Base-by-base conservation (phyloP, 2,329 filamentous ascomycete genomes). In the Pestalotiopsis sp. region DNA sequence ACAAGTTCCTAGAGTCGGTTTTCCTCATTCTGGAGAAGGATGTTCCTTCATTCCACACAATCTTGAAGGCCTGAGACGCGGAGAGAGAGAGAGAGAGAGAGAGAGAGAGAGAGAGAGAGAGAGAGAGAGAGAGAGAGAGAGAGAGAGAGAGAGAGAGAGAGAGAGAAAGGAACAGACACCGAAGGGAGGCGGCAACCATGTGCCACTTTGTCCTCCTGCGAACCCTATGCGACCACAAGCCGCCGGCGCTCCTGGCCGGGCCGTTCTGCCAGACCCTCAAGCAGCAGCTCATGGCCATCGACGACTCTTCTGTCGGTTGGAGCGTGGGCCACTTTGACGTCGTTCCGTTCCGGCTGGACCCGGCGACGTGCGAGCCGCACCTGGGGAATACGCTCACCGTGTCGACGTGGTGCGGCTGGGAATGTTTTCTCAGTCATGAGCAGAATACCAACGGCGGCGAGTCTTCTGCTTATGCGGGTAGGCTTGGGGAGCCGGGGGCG, bases 351-450 rank as follows among this genome's bases (percentile, higher is more conserved):
- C 59, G 36, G 62, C 38, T 56, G 38, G 62, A 38, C 27, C 64
- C 52, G n/a, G 23, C 41, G 45, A 66, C 65, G 3, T 67, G 65
- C 27, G 65, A 67, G 31, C 65, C 65, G 1, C 58, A 59, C 13
- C 17, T 56, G 14, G 23, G 14, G 0, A 67, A 67, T 12, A 67
- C 65, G n/a, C 9, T 39, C 17, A 45, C 20, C 7, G 65, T 67
- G 3, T 41, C 4, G 27, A 59, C 38, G 17, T 67, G 65, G 65
- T 67, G 65, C 25, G 65, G 65, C 31, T 67, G 65, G 65, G 65
- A 67, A 38, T 67, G 65, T 17, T 31, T 56, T 2, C 39, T 61
- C 17, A 61, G 23, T 13, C 39, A 41, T 13, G 31, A 61, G 27
- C 45, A 45, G 23, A 66, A 36, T 23, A n/a, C 31, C 6, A 11